phyloP scores from a whole-genome alignment of 2,329 filamentous ascomycete genomes.

The Neonectria magnoliae region DNA sequence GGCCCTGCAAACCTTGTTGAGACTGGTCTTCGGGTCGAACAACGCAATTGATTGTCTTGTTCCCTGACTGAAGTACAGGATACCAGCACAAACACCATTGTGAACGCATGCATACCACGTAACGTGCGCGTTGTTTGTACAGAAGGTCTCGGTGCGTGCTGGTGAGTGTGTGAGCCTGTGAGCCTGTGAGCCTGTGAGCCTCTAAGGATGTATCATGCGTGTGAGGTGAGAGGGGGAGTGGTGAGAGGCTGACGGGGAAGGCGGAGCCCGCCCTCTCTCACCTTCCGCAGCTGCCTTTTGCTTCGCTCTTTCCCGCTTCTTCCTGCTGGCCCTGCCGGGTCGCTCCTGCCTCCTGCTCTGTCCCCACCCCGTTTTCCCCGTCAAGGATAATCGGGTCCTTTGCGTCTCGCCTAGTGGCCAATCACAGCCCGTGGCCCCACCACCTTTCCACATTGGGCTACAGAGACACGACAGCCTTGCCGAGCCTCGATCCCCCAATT shows the following conservation, averaged over 20 bases:
- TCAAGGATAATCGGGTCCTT: constrained; percentile 15
- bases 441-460: constrained; percentile 29
- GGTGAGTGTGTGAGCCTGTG: constrained; percentile 8
- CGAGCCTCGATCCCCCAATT: constrained; percentile 42
- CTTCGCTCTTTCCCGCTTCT: constrained; percentile 28
- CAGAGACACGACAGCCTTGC: constrained; percentile 42
- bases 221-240: constrained; percentile 22
- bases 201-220: neutral
- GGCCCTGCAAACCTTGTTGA: constrained; percentile 22
- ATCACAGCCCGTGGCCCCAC: constrained; percentile 32
- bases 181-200: constrained; percentile 6
- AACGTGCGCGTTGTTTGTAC: neutral
- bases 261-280: constrained; percentile 38
- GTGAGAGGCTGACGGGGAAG: constrained; percentile 39
- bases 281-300: constrained; percentile 6
- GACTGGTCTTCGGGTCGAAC: constrained; percentile 2
- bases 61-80: constrained; percentile 2
- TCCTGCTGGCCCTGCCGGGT: constrained; percentile 17
- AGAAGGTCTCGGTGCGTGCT: neutral
- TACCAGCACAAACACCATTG: constrained; percentile 8
- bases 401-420: constrained; percentile 42
- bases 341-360: constrained; percentile 12
- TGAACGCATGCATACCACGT: neutral
- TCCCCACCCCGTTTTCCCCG: constrained; percentile 20
- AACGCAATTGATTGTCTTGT: neutral